Percentiles rank a stretch among this genome's conserved stretches.
Evolutionary conservation across 441 rosid species (phyloP).

Genomic region (Arabidopsis lyrata): DNA sequence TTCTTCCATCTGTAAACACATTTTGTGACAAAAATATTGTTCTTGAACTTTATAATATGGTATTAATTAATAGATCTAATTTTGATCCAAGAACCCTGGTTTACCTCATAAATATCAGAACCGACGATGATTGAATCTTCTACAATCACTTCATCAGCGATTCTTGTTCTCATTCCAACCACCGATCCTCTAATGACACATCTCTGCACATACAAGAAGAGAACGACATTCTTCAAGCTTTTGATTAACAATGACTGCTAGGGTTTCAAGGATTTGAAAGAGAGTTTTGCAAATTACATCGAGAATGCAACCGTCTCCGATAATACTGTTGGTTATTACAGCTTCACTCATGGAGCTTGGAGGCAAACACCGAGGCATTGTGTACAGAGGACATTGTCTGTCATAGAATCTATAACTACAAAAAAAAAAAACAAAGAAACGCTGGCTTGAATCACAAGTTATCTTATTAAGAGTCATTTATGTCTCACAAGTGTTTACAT

Average conservation of each 20-base stretch:
- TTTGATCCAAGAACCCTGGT: conserved; percentile 19
- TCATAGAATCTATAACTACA: conserved; percentile 66
- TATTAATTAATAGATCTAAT: not conserved
- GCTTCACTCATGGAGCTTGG: conserved; percentile 65
- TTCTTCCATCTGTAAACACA: conserved; percentile 43
- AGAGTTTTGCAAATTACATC: conserved; percentile 54
- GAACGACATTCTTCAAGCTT: not conserved
- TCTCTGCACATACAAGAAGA: conserved; percentile 50
- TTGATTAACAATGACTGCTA: conserved; percentile 22
- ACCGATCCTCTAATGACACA: conserved; percentile 80
- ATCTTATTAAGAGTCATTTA: not conserved
- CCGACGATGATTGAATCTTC: conserved; percentile 87
- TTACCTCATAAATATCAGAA: conserved; percentile 76
- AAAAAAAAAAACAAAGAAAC: not conserved
- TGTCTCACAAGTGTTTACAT: conserved; percentile 5
- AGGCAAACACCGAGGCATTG: conserved; percentile 77
- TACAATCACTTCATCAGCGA: conserved; percentile 62
- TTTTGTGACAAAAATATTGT: not conserved
- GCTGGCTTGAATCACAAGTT: conserved; percentile 32
- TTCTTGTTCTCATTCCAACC: conserved; percentile 80
- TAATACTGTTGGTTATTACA: conserved; percentile 61
- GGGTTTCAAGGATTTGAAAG: conserved; percentile 27
- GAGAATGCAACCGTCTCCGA: conserved; percentile 86
- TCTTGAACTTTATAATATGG: not conserved
- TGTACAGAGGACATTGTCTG: conserved; percentile 60